Percentiles rank a stretch among this genome's conserved stretches.
Evolutionary conservation across 495 filamentous ascomycete genomes (phyloP).

Genomic region (Aspergillus panamensis): DNA sequence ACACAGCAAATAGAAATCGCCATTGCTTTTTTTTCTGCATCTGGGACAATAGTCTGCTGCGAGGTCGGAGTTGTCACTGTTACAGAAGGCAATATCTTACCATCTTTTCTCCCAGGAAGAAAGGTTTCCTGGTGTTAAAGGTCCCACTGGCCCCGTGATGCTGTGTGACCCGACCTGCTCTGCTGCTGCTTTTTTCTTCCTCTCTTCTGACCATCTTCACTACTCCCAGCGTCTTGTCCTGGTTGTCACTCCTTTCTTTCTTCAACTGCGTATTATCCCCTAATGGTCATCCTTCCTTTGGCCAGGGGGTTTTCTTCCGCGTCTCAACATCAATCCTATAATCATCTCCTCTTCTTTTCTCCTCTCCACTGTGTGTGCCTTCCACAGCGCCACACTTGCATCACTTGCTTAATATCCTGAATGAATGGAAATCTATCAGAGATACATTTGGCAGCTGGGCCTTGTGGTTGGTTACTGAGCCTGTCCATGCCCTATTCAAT

Average conservation of each 20-base stretch:
- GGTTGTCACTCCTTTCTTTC: background rate
- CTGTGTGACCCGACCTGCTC: constrained; percentile 9
- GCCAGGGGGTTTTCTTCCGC: background rate
- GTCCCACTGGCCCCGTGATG: constrained; percentile 15
- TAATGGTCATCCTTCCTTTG: background rate
- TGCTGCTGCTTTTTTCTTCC: constrained; percentile 1
- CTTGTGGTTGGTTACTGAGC: constrained; percentile 1
- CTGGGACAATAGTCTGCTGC: constrained; percentile 6
- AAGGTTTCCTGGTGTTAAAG: background rate
- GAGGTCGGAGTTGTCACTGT: background rate
- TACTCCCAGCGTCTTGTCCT: background rate
- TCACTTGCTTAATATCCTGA: background rate
- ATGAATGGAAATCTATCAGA: constrained; percentile 1
- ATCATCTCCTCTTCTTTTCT: background rate
- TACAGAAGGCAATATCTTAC: background rate
- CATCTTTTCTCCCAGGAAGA: too few relatives aligned
- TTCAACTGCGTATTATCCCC: background rate
- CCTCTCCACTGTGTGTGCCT: background rate
- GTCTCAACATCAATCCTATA: background rate
- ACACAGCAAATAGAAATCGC: constrained; percentile 7
- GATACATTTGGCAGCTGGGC: constrained; percentile 2
- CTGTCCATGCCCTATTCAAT: background rate
- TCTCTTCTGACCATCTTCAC: background rate
- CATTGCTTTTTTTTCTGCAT: constrained; percentile 2
- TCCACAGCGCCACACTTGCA: constrained; percentile 3